These are phyloP conservation scores for Leptographium procerum DNA, from an alignment of 2,329 filamentous ascomycete genomes.

Conservation along the genomic window DNA sequence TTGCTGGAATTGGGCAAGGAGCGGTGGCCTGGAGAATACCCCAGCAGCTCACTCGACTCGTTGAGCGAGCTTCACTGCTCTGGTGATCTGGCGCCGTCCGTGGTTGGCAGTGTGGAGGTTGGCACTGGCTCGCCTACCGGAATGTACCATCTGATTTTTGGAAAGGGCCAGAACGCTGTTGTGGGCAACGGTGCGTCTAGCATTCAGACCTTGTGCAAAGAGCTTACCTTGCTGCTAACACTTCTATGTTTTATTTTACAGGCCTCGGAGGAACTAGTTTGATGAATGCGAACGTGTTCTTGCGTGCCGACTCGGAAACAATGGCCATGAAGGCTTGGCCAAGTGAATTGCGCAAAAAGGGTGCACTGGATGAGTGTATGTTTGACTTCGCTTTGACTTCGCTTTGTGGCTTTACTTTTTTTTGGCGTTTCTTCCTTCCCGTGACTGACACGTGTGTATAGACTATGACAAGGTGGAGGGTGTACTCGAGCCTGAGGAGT, in stretches of 20 bases:
- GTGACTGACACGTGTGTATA: conserved; percentile 17
- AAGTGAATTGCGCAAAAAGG: conserved; percentile 36
- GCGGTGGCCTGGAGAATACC: conserved; percentile 56
- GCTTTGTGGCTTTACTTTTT: neutral
- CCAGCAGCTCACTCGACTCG: conserved; percentile 33
- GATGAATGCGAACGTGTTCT: conserved; percentile 57
- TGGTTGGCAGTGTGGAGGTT: conserved; percentile 28
- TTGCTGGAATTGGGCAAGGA: conserved; percentile 54
- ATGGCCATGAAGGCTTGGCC: conserved; percentile 48
- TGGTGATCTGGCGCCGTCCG: conserved; percentile 35
- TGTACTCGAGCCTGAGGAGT: conserved; percentile 47
- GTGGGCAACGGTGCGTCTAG: conserved; percentile 36
- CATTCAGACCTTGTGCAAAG: neutral
- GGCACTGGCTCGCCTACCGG: conserved; percentile 43
- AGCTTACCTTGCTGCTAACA: neutral
- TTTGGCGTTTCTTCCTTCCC: no score
- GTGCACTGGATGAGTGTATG: conserved; percentile 38
- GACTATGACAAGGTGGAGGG: conserved; percentile 45
- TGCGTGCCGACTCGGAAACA: conserved; percentile 44
- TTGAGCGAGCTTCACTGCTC: conserved; percentile 43
- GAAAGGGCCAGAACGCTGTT: conserved; percentile 52
- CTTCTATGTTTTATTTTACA: no score
- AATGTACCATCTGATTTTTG: conserved; percentile 52
- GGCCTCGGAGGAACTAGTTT: conserved; percentile 55
- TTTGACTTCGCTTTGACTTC: conserved; percentile 2